Evolutionary conservation across 2,329 filamentous ascomycete genomes (phyloP).

Genomic region (Boeremia exigua): DNA sequence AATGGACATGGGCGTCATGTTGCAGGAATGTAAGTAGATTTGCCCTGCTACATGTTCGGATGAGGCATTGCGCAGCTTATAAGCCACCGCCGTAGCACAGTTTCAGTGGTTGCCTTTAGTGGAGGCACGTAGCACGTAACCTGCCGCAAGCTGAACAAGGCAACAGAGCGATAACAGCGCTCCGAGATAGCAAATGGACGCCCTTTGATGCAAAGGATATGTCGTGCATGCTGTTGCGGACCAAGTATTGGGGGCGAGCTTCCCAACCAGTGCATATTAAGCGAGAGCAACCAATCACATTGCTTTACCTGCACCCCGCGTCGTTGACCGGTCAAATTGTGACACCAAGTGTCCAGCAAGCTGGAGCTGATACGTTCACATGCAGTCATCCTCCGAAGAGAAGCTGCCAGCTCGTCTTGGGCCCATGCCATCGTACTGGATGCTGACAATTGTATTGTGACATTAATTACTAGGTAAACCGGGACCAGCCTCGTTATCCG

Average conservation of each 20-base stretch:
- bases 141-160: neutral
- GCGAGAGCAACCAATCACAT: conserved; percentile 4
- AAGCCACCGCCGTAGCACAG: neutral
- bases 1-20: conserved; percentile 19
- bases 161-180: neutral
- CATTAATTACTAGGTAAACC: neutral
- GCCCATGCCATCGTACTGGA: neutral
- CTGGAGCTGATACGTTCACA: neutral
- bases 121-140: conserved; percentile 10
- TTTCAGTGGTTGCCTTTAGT: neutral
- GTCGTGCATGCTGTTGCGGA: neutral
- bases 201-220: neutral
- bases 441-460: neutral
- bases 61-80: neutral
- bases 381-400: conserved; percentile 4
- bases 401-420: neutral
- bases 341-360: neutral
- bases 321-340: conserved; percentile 13
- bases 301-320: conserved; percentile 2
- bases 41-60: neutral
- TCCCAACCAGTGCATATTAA: neutral
- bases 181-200: neutral
- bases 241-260: neutral
- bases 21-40: neutral
- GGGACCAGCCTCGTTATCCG: neutral